These are phyloP conservation scores for Botrytis squamosa DNA, from an alignment of 2,329 filamentous ascomycete genomes.

Conservation along the genomic window DNA sequence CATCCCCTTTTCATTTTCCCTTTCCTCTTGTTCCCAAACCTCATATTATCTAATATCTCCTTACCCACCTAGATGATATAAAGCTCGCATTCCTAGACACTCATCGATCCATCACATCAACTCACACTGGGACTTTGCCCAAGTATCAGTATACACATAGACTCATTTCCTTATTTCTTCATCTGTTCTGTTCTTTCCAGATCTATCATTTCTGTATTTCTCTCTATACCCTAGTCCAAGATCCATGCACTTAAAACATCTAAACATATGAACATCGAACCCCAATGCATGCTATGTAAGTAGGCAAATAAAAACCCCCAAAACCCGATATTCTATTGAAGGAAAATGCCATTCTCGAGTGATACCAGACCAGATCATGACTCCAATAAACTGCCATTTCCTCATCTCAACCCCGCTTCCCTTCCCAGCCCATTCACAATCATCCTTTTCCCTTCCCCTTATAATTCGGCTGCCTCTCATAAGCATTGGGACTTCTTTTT, in stretches of 20 bases:
- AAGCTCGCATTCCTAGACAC: no score
- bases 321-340: neutral
- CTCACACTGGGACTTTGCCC: no score
- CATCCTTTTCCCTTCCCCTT: constrained; percentile 38
- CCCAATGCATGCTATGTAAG: neutral
- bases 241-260: neutral
- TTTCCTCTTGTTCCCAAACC: no score
- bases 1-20: no score
- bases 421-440: neutral
- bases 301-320: neutral
- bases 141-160: no score
- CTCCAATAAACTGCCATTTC: neutral
- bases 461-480: constrained; percentile 70
- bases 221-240: neutral
- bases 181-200: neutral
- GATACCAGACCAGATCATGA: neutral
- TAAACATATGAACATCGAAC: neutral
- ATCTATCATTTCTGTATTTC: neutral
- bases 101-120: neutral
- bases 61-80: no score
- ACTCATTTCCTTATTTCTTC: neutral
- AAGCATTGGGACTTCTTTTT: constrained; percentile 74
- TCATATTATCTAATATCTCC: no score
- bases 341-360: neutral
- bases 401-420: neutral